These are phyloP conservation scores for Solanum corneliomulleri DNA, from an alignment of 257 asterid species.

Conservation along the genomic window DNA sequence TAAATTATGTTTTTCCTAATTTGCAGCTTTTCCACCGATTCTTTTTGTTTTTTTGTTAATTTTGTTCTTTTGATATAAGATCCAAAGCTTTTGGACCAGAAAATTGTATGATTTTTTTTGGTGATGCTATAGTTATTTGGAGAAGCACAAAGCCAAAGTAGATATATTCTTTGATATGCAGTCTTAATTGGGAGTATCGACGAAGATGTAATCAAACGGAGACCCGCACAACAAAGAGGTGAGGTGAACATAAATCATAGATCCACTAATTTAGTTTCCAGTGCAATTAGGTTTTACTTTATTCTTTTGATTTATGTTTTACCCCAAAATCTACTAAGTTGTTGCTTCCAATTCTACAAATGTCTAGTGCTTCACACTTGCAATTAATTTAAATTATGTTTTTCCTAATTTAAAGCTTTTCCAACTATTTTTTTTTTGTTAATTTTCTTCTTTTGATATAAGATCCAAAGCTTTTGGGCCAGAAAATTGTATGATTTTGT, in stretches of 20 bases:
- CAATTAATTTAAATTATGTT: too few relatives aligned
- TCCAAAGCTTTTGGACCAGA: background rate
- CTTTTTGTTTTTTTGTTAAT: too few relatives aligned
- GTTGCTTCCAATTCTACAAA: background rate
- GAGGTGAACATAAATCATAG: too few relatives aligned
- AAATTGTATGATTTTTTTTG: background rate
- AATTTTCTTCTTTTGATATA: background rate
- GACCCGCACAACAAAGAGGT: too few relatives aligned
- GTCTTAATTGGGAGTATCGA: too few relatives aligned
- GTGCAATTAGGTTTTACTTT: background rate
- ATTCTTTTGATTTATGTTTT: background rate
- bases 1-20: background rate
- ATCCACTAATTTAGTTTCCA: background rate
- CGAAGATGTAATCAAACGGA: too few relatives aligned
- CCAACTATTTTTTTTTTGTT: too few relatives aligned
- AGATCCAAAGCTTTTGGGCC: background rate
- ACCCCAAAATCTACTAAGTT: background rate
- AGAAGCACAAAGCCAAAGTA: background rate
- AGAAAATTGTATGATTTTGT: background rate
- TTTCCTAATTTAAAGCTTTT: background rate
- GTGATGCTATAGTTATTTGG: background rate
- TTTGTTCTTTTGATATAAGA: background rate
- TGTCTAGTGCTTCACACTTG: background rate
- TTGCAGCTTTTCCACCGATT: background rate
- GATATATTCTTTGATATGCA: background rate